Base-by-base conservation (phyloP, 805 yeast species). In the Lipomyces spencermartinsiae region DNA sequence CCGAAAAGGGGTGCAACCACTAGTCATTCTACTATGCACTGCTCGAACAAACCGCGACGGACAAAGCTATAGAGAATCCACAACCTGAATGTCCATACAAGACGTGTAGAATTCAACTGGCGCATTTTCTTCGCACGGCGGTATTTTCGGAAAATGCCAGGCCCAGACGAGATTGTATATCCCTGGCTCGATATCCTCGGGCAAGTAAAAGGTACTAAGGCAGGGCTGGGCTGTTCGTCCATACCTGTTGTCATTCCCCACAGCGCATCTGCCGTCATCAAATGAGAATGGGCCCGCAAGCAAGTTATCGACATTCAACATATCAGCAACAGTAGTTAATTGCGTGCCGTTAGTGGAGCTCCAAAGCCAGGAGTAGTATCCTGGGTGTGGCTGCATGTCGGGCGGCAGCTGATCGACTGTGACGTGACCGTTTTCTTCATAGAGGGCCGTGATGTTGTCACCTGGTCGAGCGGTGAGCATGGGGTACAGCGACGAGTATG, bases 121-220 rank as follows among this genome's bases (percentile, higher is more conserved):
- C 19, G 67, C 64, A 16, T 65, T 66, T 8, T 62, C 54, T 16
- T 49, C 46, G 25, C 67, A 60, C n/a, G 69, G 60, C 35, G 66
- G 69, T 9, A 72, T 70, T 58, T 72, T 72, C 1, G 74, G 73
- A 53, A 72, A 72, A 54, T 72, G 64, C 74, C 74, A 72, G 1
- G 68, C 72, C 74, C 74, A 72, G 7, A 63, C 73, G 39, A 72
- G 8, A 51, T 34, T 63, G 37, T 72, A 70, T 16, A 62, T 56
- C 6, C 74, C 74, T 1, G 68, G 33, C 4, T n/a, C 63, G 9
- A 64, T 35, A 19, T 37, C 64, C 29, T 34, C 55, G 10, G 74
- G 74, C 8, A 70, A 37, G 25, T 56, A 39, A 37, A 72, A 72
- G 12, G 56, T 34, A 6, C 68, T 61, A 8, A 63, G 62, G 59